A percentile compares a stretch with the other conserved stretches of the same genome.
phyloP scores from a whole-genome alignment of 192 early-diverging fungal genomes.

The Irineochytrium annulatum region DNA sequence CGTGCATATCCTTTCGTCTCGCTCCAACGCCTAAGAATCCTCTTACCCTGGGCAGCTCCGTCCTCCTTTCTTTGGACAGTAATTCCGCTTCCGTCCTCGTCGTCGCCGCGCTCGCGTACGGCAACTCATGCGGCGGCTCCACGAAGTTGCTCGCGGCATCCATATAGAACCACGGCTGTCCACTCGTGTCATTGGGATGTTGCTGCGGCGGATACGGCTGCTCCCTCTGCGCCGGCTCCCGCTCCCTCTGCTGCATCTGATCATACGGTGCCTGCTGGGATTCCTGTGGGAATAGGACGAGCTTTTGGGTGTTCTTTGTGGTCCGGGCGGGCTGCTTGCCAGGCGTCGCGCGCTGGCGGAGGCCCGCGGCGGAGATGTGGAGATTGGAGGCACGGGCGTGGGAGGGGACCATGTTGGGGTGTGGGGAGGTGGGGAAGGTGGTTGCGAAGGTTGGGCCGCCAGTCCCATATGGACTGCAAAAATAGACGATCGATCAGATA shows the following conservation, averaged over 20 bases:
- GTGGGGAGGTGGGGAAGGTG: neutral
- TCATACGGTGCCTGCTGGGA: neutral
- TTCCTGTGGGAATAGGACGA: constrained; percentile 83
- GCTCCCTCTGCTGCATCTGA: neutral
- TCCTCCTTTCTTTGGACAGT: constrained; percentile 69
- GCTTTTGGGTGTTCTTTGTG: constrained; percentile 89
- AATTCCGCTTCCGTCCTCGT: constrained; percentile 40
- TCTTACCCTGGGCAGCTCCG: constrained; percentile 67
- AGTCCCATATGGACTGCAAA: neutral
- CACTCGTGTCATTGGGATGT: neutral
- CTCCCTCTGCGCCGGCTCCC: neutral
- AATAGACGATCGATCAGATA: neutral
- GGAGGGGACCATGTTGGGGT: neutral
- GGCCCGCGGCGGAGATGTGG: neutral
- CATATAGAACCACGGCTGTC: neutral
- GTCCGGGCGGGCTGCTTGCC: constrained; percentile 46
- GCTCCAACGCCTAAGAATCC: too few relatives aligned
- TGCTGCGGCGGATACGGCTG: neutral
- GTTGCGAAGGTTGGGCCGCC: neutral
- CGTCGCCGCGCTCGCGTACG: neutral
- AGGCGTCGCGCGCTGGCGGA: neutral
- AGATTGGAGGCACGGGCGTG: neutral
- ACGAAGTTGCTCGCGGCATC: neutral
- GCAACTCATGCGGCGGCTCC: neutral
- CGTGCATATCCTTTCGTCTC: too few relatives aligned